A percentile compares a stretch with the other conserved stretches of the same genome.
phyloP scores from a whole-genome alignment of 2,329 filamentous ascomycete species.

The Alternaria triticimaculans region DNA sequence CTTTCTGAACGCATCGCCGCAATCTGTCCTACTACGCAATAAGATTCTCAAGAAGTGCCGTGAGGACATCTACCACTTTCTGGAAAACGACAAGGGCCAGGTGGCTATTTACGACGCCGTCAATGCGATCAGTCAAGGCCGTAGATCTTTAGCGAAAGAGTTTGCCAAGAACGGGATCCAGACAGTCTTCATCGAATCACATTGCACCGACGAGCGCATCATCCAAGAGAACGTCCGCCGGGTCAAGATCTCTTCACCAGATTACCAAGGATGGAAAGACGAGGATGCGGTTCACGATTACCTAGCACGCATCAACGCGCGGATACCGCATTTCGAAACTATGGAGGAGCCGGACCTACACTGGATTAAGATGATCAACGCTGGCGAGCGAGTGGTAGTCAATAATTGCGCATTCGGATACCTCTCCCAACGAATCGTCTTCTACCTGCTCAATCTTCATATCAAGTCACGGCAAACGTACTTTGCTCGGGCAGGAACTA shows the following conservation, averaged over 20 bases:
- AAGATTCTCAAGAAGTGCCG: conserved; percentile 98
- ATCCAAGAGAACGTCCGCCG: conserved; percentile 96
- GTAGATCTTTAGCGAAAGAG: conserved; percentile 87
- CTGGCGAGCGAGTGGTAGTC: conserved; percentile 88
- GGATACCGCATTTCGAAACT: conserved; percentile 95
- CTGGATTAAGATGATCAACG: conserved; percentile 99
- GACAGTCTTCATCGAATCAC: conserved; percentile 96
- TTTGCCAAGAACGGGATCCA: conserved; percentile 97
- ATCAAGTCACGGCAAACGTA: conserved; percentile 95
- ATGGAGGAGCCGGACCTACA: conserved; percentile 95
- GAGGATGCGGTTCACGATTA: conserved; percentile 94
- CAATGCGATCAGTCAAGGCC: conserved; percentile 83
- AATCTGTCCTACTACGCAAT: conserved; percentile 90
- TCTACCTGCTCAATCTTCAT: conserved; percentile 96
- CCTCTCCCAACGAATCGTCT: conserved; percentile 94
- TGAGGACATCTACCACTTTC: conserved; percentile 94
- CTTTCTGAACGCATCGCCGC: conserved; percentile 90
- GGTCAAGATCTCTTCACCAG: conserved; percentile 97
- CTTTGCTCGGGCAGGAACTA: conserved; percentile 86
- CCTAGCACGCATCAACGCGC: conserved; percentile 83
- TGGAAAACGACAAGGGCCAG: conserved; percentile 97
- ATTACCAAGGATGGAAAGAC: conserved; percentile 92
- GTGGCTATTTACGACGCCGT: conserved; percentile 99
- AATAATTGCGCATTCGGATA: conserved; percentile 98
- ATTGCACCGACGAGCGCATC: conserved; percentile 89